Evolutionary conservation across 495 filamentous ascomycete genomes (phyloP).

Genomic region (Trichoderma virens): DNA sequence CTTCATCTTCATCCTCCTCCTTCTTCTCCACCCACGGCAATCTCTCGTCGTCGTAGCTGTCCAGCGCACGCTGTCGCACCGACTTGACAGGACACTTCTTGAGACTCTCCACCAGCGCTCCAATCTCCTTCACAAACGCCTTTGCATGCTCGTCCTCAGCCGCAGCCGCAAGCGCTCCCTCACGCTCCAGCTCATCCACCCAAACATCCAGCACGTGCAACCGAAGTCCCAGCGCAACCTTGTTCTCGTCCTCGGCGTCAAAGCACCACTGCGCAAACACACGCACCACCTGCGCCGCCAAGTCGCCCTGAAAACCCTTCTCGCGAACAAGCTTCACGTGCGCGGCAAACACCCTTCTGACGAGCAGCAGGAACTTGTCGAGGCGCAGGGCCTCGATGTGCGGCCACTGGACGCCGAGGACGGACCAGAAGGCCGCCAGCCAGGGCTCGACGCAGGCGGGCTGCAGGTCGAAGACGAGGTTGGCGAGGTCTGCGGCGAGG

Average conservation of each 20-base stretch:
- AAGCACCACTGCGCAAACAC: conserved; percentile 38
- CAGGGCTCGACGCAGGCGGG: conserved; percentile 51
- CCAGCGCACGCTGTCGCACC: conserved; percentile 62
- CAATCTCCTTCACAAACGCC: conserved; percentile 29
- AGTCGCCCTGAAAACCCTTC: conserved; percentile 26
- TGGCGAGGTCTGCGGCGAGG: conserved; percentile 69
- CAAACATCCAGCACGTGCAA: conserved; percentile 89
- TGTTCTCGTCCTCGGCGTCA: conserved; percentile 29
- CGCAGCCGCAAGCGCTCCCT: conserved; percentile 46
- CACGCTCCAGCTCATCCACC: conserved; percentile 75
- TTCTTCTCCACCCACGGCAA: conserved; percentile 39
- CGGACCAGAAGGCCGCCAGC: conserved; percentile 79
- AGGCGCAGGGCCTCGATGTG: conserved; percentile 78
- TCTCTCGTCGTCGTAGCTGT: conserved; percentile 68
- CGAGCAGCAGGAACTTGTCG: conserved; percentile 87
- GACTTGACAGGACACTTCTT: conserved; percentile 56
- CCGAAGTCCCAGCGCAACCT: conserved; percentile 69
- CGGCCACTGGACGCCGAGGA: conserved; percentile 73
- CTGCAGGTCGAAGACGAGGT: conserved; percentile 59
- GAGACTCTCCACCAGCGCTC: conserved; percentile 30
- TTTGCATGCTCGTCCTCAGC: conserved; percentile 30
- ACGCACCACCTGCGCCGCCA: conserved; percentile 30
- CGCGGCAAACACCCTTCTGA: conserved; percentile 66
- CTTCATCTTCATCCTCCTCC: conserved; percentile 22
- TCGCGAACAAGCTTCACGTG: conserved; percentile 52